phyloP scores from a whole-genome alignment of 2,329 filamentous ascomycete genomes.

The Rhynchosporium secalis region DNA sequence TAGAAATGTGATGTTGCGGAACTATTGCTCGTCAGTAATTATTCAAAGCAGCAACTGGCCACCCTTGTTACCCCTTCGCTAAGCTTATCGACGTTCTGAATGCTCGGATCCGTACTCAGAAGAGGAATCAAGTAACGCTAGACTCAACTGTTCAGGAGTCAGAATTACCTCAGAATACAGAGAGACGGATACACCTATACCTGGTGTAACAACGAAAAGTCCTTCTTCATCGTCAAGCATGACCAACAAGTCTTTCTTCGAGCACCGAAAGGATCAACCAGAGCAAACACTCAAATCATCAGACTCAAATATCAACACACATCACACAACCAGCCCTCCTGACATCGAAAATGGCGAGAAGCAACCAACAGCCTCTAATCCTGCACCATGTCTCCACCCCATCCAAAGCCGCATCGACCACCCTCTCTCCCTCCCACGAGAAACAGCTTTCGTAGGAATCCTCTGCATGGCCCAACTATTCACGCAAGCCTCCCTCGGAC shows the following conservation, averaged over 20 bases:
- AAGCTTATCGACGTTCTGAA: background rate
- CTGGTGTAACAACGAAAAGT: background rate
- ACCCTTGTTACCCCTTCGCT: too few species aligned
- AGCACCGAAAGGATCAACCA: background rate
- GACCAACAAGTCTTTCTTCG: background rate
- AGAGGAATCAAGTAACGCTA: background rate
- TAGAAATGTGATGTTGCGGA: background rate
- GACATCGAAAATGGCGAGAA: background rate
- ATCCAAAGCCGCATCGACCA: slow-evolving; percentile 17
- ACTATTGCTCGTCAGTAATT: too few species aligned
- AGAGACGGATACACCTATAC: background rate
- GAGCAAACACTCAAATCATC: background rate
- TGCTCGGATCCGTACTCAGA: background rate
- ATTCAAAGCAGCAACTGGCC: too few species aligned
- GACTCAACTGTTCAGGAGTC: background rate
- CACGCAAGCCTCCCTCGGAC: slow-evolving; percentile 50
- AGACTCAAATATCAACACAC: background rate
- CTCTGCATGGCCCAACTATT: slow-evolving; percentile 51
- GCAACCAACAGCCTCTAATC: background rate
- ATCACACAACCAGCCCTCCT: background rate
- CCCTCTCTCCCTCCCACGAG: slow-evolving; percentile 31
- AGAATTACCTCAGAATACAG: background rate
- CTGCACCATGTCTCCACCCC: slow-evolving; percentile 13
- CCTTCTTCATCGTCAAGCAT: slow-evolving; percentile 7
- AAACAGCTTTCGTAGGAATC: slow-evolving; percentile 44